These are phyloP conservation scores for Neocatenulostroma microsporum DNA, from an alignment of 2,329 filamentous ascomycete genomes.

Conservation along the genomic window DNA sequence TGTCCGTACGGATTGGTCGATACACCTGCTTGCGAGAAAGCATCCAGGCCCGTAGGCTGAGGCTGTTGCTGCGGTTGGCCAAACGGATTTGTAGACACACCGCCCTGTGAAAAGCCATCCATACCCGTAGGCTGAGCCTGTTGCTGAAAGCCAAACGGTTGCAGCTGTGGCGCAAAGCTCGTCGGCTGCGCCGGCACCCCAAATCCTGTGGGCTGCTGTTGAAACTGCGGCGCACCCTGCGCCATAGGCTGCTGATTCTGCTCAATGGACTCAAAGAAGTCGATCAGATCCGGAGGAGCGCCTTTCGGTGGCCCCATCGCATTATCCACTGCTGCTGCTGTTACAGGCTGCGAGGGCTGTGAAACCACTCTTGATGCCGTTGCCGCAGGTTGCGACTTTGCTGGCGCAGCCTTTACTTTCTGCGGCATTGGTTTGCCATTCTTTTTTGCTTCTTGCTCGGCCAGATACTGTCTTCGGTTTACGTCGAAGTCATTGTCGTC, in stretches of 20 bases:
- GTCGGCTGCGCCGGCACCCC: constrained; percentile 18
- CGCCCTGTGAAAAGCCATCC: constrained; percentile 14
- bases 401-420: constrained; percentile 21
- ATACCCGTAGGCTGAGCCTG: constrained; percentile 25
- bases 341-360: constrained; percentile 32
- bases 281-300: constrained; percentile 72
- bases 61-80: constrained; percentile 28
- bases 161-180: constrained; percentile 21
- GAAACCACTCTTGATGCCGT: constrained; percentile 33
- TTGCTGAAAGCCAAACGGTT: constrained; percentile 17
- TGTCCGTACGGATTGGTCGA: constrained; percentile 80
- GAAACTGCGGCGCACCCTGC: constrained; percentile 25
- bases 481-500: constrained; percentile 92
- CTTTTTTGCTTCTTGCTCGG: constrained; percentile 69
- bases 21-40: no score
- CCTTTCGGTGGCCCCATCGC: constrained; percentile 42
- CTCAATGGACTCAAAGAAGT: constrained; percentile 92
- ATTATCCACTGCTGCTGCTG: constrained; percentile 16
- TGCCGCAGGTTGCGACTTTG: constrained; percentile 18
- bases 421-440: constrained; percentile 32
- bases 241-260: constrained; percentile 65
- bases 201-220: constrained; percentile 22
- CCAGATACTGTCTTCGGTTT: constrained; percentile 83
- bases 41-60: constrained; percentile 60
- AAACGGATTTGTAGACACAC: constrained; percentile 30